These are phyloP conservation scores for Neocucurbitaria cava DNA, from an alignment of 2,329 filamentous ascomycete species.

Conservation along the genomic window DNA sequence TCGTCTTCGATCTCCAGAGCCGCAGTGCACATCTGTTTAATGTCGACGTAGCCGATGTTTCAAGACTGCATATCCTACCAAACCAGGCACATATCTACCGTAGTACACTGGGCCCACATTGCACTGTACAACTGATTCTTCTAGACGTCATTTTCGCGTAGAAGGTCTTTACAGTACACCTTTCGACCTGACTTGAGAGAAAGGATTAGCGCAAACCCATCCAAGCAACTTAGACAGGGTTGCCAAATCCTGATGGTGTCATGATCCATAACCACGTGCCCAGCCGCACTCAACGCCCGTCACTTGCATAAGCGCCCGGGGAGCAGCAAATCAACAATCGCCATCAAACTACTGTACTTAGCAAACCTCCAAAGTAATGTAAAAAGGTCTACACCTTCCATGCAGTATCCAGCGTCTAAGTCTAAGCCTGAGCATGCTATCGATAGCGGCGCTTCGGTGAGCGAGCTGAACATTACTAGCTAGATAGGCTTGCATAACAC, in stretches of 20 bases:
- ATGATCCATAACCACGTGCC: slow-evolving; percentile 1
- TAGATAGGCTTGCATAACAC: not conserved
- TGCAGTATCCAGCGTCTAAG: not conserved
- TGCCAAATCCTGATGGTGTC: not conserved
- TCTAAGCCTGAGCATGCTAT: not conserved
- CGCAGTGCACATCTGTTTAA: not conserved
- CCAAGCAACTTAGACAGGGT: not conserved
- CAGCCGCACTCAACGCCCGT: not conserved
- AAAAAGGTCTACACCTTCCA: too few species aligned
- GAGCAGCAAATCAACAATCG: not conserved
- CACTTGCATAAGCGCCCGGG: slow-evolving; percentile 4
- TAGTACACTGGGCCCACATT: too few species aligned
- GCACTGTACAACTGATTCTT: too few species aligned
- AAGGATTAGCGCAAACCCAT: not conserved
- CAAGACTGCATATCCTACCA: not conserved
- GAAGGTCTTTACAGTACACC: not conserved
- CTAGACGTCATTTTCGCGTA: not conserved
- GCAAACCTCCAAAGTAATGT: too few species aligned
- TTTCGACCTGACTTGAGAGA: not conserved
- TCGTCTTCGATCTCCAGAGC: not conserved
- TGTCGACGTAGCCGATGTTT: not conserved
- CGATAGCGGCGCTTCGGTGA: too few species aligned
- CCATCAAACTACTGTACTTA: too few species aligned
- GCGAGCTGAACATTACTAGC: too few species aligned
- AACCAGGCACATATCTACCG: not conserved